Evolutionary conservation across 208 protist species (phyloP), one percentile per base, ranked within the genome.

Genomic region (Trypanosoma theileri): DNA sequence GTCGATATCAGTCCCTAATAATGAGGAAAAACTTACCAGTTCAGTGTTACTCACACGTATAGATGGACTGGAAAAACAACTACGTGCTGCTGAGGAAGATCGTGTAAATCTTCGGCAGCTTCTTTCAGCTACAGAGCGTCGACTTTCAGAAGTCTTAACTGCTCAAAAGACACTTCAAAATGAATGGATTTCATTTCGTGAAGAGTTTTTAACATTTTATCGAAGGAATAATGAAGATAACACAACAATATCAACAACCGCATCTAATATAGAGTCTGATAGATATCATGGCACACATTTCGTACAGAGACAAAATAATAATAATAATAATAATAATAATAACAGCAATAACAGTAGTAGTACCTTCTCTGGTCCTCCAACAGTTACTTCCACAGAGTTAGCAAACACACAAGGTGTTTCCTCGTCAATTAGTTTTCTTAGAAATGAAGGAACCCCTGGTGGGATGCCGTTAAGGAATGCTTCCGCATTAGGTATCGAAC

Each of bases 31-130:
- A 40, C 4, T 45, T 22, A 22, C 3, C 2, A 9, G 31, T 22
- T 62, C 45, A n/a, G 48, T n/a, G 14, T 35, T 74, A 26, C 2
- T 63, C 6, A 4, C 42, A 51, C 69, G 69, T 35, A 31, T 74
- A 31, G 14, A 3, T 4, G 6, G 40, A 13, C 35, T 74, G 17
- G 69, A 74, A 54, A 46, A 74, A 57, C 56, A 54, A 42, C 24
- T 73, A 31, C 13, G 12, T 53, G 31, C 28, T 1, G 57, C 44
- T 16, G 52, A 73, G 0, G 52, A 53, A 19, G 68, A 73, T 3
- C 45, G 52, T 31, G 6, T n/a, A 16, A 44, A 58, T 21, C 56
- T 73, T 6, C 26, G 28, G 26, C 28, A 59, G 7, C 42, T 44
- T 21, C 26, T 74, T 16, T 17, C 44, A 0, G 0, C 0, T 7